phyloP scores from a whole-genome alignment of 148 eudicot species.

The Euryodendron excelsum region DNA sequence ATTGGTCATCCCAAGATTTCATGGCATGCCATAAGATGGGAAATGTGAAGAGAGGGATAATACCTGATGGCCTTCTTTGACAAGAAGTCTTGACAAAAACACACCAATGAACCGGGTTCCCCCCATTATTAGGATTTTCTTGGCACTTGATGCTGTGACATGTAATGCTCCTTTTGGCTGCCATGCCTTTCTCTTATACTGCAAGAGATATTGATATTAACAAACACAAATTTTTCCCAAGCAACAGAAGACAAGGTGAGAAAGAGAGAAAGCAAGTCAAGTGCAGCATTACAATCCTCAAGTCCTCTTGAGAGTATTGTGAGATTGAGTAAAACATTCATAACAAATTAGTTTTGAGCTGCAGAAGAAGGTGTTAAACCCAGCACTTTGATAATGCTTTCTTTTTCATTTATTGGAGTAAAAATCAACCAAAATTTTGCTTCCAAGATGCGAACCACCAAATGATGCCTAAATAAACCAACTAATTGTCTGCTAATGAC shows the following conservation, averaged over 20 bases:
- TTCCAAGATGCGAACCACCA: not conserved
- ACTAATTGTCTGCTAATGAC: not conserved
- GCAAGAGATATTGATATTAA: constrained; percentile 1
- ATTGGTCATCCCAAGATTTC: not conserved
- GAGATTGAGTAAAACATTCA: not conserved
- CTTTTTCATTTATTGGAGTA: not conserved
- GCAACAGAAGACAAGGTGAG: not conserved
- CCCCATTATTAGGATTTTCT: constrained; percentile 95
- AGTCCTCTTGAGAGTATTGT: too few relatives aligned
- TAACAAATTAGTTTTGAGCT: not conserved
- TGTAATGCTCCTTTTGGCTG: constrained; percentile 62
- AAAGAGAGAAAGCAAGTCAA: not conserved
- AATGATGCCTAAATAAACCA: not conserved
- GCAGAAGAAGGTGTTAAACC: not conserved
- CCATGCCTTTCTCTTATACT: constrained; percentile 77
- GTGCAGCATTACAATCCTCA: not conserved
- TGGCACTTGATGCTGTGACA: constrained; percentile 71
- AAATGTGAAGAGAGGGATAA: not conserved
- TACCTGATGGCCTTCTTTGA: constrained; percentile 95
- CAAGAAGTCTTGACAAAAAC: constrained; percentile 84
- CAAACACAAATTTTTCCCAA: not conserved
- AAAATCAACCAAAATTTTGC: not conserved
- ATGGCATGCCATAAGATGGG: not conserved
- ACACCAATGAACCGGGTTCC: constrained; percentile 93
- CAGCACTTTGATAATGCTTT: not conserved